Percentiles rank a stretch among this genome's conserved stretches.
phyloP scores from a whole-genome alignment of 2,329 filamentous ascomycete species.

The Alternaria angustiovoidea region DNA sequence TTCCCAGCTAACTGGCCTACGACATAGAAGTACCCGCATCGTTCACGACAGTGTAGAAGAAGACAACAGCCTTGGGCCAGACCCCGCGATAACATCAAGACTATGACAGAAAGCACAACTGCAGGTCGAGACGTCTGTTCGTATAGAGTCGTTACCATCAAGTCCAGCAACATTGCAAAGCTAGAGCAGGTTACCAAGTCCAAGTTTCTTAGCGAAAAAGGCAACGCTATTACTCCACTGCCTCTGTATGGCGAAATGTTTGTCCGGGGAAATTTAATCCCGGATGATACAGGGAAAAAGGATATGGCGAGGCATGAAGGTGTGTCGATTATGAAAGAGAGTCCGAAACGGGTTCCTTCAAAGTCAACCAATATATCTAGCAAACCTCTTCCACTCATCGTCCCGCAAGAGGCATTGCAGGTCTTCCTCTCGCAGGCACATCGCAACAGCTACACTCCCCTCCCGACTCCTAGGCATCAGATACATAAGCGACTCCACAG shows the following conservation, averaged over 20 bases:
- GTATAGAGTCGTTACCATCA: neutral
- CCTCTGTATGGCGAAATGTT: neutral
- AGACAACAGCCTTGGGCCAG: neutral
- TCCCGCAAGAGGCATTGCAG: constrained; percentile 29
- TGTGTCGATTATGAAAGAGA: neutral
- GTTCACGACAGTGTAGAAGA: neutral
- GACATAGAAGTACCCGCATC: neutral
- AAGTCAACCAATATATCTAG: neutral
- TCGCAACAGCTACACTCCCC: constrained; percentile 55
- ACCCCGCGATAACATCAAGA: neutral
- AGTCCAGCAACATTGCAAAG: too few relatives aligned
- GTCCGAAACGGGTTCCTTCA: neutral
- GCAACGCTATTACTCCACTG: neutral
- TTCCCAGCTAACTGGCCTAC: too few relatives aligned
- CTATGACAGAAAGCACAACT: neutral
- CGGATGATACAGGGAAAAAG: neutral
- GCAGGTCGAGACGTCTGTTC: neutral
- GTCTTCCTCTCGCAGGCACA: constrained; percentile 60
- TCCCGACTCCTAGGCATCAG: constrained; percentile 46
- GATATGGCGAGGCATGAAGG: neutral
- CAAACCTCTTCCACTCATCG: neutral
- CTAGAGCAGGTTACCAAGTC: neutral
- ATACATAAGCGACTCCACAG: constrained; percentile 60
- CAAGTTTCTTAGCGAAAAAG: neutral
- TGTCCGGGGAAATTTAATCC: accelerated